A percentile compares a stretch with the other conserved stretches of the same genome.
phyloP scores from a whole-genome alignment of 345 rosid genomes.

The Cardamine resedifolia region DNA sequence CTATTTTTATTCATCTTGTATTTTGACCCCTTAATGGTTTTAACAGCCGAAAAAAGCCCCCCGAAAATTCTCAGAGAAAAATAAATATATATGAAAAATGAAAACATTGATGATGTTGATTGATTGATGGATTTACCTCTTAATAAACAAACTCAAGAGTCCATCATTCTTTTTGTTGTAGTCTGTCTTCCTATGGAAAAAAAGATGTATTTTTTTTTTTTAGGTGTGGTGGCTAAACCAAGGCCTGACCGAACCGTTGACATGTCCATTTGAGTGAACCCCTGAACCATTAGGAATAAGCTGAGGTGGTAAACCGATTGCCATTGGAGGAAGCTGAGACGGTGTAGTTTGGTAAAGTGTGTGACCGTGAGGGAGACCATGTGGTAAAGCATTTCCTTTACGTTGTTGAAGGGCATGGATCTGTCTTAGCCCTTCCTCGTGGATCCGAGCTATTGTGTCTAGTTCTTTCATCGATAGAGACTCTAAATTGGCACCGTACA shows the following conservation, averaged over 20 bases:
- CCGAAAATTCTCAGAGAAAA: constrained; percentile 8
- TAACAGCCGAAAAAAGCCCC: constrained; percentile 20
- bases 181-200: constrained; percentile 32
- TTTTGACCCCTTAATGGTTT: constrained; percentile 25
- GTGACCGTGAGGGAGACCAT: constrained; percentile 72
- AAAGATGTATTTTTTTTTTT: constrained; percentile 26
- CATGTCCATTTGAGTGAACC: constrained; percentile 77
- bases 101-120: constrained; percentile 31
- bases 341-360: constrained; percentile 63
- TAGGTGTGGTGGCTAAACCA: constrained; percentile 75
- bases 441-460: constrained; percentile 81
- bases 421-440: constrained; percentile 93
- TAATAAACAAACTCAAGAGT: constrained; percentile 34
- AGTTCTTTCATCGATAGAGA: constrained; percentile 88
- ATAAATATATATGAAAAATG: constrained; percentile 30
- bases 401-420: constrained; percentile 77
- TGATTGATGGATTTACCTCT: constrained; percentile 33
- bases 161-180: constrained; percentile 33
- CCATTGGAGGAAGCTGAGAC: constrained; percentile 61
- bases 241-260: constrained; percentile 70
- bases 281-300: constrained; percentile 71
- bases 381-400: constrained; percentile 60
- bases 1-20: constrained; percentile 31
- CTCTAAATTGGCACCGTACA: constrained; percentile 92
- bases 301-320: constrained; percentile 65